A percentile compares a stretch with the other conserved stretches of the same genome.
Conservation (phyloP, 2,329 filamentous ascomycete genomes). For the Trichoderma arundinaceum region DNA sequence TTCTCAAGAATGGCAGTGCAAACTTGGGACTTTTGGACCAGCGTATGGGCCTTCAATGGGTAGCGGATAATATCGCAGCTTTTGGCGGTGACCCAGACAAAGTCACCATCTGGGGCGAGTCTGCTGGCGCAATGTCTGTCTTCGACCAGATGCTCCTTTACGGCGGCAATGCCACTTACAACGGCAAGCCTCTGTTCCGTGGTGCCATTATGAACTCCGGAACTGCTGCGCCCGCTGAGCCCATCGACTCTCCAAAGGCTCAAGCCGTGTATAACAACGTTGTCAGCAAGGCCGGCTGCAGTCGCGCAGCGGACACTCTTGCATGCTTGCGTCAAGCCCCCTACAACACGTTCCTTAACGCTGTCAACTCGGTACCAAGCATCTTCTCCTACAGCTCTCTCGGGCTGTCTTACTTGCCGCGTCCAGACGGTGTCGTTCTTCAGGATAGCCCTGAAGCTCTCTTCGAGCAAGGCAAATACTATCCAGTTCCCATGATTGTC, state of each 20-base stretch:
- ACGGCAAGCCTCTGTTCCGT: constrained; percentile 75
- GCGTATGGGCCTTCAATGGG: constrained; percentile 74
- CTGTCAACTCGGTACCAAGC: constrained; percentile 72
- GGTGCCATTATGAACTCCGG: constrained; percentile 81
- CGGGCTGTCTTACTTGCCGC: constrained; percentile 74
- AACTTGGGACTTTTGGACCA: constrained; percentile 79
- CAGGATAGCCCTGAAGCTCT: constrained; percentile 67
- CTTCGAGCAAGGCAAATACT: constrained; percentile 54
- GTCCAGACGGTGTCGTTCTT: constrained; percentile 70
- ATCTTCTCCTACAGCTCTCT: constrained; percentile 71
- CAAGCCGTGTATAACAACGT: constrained; percentile 70
- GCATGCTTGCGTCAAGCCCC: constrained; percentile 67
- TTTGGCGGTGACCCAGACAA: constrained; percentile 82
- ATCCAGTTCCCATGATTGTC: constrained; percentile 59
- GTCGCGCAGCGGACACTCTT: constrained; percentile 60
- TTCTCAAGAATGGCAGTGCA: constrained; percentile 68
- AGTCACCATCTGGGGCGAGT: constrained; percentile 81
- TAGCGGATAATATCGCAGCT: constrained; percentile 74
- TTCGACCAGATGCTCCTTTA: constrained; percentile 78
- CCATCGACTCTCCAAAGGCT: constrained; percentile 68
- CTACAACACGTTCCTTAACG: constrained; percentile 66
- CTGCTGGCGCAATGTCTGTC: constrained; percentile 73
- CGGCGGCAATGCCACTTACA: constrained; percentile 74
- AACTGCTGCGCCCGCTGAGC: constrained; percentile 63
- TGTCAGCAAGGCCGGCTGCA: constrained; percentile 66